Conservation (phyloP, 805 yeast species). For the Kluyveromyces starmeri region DNA sequence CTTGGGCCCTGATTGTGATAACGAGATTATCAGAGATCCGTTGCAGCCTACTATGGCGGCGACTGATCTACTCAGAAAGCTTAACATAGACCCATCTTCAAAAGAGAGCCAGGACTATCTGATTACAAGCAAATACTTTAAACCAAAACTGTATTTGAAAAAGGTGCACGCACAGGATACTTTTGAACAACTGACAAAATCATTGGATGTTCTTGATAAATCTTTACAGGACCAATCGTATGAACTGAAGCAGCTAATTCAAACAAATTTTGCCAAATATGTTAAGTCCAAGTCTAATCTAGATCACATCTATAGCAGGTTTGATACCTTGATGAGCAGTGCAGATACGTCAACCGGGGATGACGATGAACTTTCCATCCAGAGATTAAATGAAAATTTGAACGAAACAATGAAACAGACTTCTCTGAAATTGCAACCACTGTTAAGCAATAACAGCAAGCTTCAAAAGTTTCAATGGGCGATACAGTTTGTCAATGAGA, state of each 20-base stretch:
- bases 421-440: conserved; percentile 48
- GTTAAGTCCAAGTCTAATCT: conserved; percentile 56
- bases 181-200: conserved; percentile 38
- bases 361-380: conserved; percentile 30
- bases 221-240: conserved; percentile 42
- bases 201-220: conserved; percentile 41
- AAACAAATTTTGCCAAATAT: conserved; percentile 52
- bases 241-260: conserved; percentile 42
- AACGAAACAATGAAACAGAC: conserved; percentile 44
- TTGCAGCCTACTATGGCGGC: conserved; percentile 6
- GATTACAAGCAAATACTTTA: conserved; percentile 49
- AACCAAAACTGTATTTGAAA: conserved; percentile 46
- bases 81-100: conserved; percentile 28
- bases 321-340: conserved; percentile 24
- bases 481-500: conserved; percentile 41
- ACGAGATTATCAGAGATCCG: conserved; percentile 8
- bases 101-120: conserved; percentile 37
- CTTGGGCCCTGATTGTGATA: conserved; percentile 10
- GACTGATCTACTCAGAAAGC: conserved; percentile 31
- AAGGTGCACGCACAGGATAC: conserved; percentile 49
- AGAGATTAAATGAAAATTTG: conserved; percentile 33
- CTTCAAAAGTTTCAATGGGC: conserved; percentile 43
- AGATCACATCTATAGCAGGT: conserved; percentile 50
- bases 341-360: conserved; percentile 18
- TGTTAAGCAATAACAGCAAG: conserved; percentile 41